These are phyloP conservation scores for Mrakia frigida DNA, from an alignment of 768 basidiomycete species.

Conservation along the genomic window DNA sequence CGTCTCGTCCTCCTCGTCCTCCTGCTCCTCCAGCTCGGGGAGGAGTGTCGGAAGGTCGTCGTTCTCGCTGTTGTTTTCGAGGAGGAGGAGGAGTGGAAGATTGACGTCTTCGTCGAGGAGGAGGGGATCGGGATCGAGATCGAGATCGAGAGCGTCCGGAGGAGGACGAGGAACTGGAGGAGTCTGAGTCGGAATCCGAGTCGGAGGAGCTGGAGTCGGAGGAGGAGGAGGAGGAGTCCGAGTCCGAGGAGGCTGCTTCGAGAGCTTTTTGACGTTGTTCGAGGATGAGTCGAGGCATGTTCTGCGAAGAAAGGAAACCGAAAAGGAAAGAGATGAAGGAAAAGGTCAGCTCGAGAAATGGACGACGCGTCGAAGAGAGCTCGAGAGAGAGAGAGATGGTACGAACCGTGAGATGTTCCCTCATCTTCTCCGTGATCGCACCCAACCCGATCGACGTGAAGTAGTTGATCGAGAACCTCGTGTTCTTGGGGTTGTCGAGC, in stretches of 20 bases:
- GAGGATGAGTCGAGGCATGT: slow-evolving; percentile 86
- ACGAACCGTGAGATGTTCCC: slow-evolving; percentile 84
- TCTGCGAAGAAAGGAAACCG: slow-evolving; percentile 52
- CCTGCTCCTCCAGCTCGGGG: slow-evolving; percentile 14
- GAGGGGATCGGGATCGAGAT: slow-evolving; percentile 19
- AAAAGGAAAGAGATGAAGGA: neutral
- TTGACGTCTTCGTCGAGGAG: slow-evolving; percentile 26
- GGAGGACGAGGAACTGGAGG: slow-evolving; percentile 36
- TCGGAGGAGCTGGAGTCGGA: slow-evolving; percentile 34
- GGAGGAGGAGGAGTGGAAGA: slow-evolving; percentile 9
- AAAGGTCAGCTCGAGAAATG: neutral
- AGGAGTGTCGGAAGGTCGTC: slow-evolving; percentile 1
- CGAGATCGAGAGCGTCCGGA: slow-evolving; percentile 35
- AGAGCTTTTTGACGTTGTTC: slow-evolving; percentile 86
- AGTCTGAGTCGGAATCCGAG: slow-evolving; percentile 35
- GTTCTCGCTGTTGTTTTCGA: neutral
- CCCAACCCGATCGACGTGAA: slow-evolving; percentile 93
- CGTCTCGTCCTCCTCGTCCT: neutral
- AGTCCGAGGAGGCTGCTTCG: slow-evolving; percentile 55
- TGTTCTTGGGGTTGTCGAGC: slow-evolving; percentile 91
- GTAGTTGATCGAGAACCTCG: slow-evolving; percentile 94
- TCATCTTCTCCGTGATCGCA: slow-evolving; percentile 87
- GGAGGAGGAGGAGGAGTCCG: slow-evolving; percentile 33
- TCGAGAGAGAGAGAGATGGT: slow-evolving; percentile 15
- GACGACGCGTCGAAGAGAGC: neutral